Percentiles rank a stretch among this genome's conserved stretches.
Conservation (phyloP, 2,329 filamentous ascomycete genomes). For the Aspergillaceae sp. region DNA sequence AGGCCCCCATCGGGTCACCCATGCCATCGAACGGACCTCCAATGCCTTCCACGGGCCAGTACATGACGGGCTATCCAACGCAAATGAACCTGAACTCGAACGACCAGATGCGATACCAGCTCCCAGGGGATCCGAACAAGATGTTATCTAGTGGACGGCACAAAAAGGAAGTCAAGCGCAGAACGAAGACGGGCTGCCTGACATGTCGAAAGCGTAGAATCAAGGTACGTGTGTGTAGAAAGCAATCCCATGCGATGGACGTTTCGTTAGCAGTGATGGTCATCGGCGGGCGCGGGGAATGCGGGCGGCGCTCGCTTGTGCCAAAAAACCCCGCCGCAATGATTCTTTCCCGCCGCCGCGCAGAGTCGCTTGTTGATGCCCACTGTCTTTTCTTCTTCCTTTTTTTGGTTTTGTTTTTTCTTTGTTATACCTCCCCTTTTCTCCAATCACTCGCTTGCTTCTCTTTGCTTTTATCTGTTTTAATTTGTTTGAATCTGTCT, state of each 20-base stretch:
- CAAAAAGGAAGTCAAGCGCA: constrained; percentile 64
- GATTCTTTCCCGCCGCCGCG: too few relatives aligned
- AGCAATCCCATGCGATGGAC: neutral
- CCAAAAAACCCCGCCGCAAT: too few relatives aligned
- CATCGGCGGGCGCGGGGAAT: constrained; percentile 1
- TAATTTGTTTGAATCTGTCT: too few relatives aligned
- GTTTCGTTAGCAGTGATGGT: neutral
- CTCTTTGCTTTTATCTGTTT: too few relatives aligned
- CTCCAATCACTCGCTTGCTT: too few relatives aligned
- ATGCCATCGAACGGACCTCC: constrained; percentile 40
- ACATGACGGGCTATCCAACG: constrained; percentile 38
- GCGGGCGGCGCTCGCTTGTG: neutral
- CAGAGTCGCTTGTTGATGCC: too few relatives aligned
- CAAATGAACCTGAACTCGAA: constrained; percentile 33
- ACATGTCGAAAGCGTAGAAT: constrained; percentile 60
- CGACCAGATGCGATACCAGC: constrained; percentile 45
- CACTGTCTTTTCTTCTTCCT: too few relatives aligned
- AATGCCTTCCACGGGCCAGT: constrained; percentile 47
- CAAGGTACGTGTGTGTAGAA: constrained; percentile 49
- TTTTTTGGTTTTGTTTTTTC: too few relatives aligned
- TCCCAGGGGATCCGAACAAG: constrained; percentile 41
- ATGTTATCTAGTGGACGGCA: constrained; percentile 56
- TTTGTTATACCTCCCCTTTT: too few relatives aligned
- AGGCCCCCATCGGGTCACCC: constrained; percentile 43
- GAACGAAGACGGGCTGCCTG: constrained; percentile 65